Base-by-base conservation (phyloP, 441 rosid genomes). In the Arabidopsis lyrata region DNA sequence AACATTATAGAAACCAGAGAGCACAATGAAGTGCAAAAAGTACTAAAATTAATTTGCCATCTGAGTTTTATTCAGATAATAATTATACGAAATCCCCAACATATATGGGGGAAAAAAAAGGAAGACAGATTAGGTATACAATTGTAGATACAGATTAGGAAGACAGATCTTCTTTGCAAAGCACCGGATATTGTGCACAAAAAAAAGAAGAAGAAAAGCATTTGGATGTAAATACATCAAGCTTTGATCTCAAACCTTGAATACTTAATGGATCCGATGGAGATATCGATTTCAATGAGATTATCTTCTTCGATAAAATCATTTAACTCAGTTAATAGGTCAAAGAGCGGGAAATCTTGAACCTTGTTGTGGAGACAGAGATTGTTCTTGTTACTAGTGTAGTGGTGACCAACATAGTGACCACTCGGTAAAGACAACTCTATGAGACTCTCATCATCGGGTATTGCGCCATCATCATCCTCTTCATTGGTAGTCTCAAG, bases 271-370 rank as follows among this genome's bases (percentile, higher is more conserved):
- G 88, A 93, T 47, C 98, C 97, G 66, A 89, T 79, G 5, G 90
- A 85, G 62, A 93, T 84, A 71, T 93, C 98, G 68, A 93, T 93
- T 84, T 93, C 98, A 63, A 91, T 91, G 80, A 93, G 75, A 44
- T 88, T 93, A 20, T 93, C 98, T 65, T 93, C 98, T 69, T 93
- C 97, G 38, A 83, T 80, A 77, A 88, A 73, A 32, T 85, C 87
- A 9, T 82, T 86, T 7, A 54, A 83, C 49, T 78, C 67, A 15
- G 16, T 87, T 87, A 55, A 70, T 79, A 62, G 3, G 83, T 65
- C 66, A 65, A 73, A 47, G 38, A 73, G 27, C 75, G 75, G 85
- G 77, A 81, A 81, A 82, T 27, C 86, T 70, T 74, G 81, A 66
- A 64, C 77, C 70, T 75, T 86, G 86, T 77, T 82, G 80, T 76